Evolutionary conservation across 2,329 filamentous ascomycete species (phyloP).

Genomic region (Teratosphaeria epicoccoides): DNA sequence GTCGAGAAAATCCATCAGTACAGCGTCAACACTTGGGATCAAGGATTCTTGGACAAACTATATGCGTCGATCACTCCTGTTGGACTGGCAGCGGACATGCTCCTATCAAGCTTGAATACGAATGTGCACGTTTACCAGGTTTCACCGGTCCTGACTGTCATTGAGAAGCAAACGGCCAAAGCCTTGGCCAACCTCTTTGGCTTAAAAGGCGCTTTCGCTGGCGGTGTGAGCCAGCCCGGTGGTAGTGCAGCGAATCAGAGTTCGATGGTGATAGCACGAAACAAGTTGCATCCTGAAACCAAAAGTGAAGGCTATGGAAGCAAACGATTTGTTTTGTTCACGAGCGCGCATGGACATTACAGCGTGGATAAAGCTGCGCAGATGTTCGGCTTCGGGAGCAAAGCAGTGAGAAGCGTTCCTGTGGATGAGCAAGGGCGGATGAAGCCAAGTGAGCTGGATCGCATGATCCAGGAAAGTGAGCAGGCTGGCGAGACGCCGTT

Average conservation of each 20-base stretch:
- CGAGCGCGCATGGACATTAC: conserved; percentile 84
- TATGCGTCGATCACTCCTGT: conserved; percentile 85
- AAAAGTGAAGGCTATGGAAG: conserved; percentile 60
- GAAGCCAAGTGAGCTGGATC: conserved; percentile 53
- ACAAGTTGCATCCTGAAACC: conserved; percentile 68
- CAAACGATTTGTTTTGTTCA: conserved; percentile 70
- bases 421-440: conserved; percentile 66
- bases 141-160: conserved; percentile 73
- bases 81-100: conserved; percentile 72
- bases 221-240: conserved; percentile 67
- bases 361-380: conserved; percentile 91
- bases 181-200: conserved; percentile 68
- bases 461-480: conserved; percentile 51
- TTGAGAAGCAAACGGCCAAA: conserved; percentile 73
- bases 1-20: conserved; percentile 65
- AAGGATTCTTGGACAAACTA: conserved; percentile 91
- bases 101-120: conserved; percentile 80
- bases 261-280: conserved; percentile 77
- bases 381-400: conserved; percentile 71
- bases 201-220: conserved; percentile 55
- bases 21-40: conserved; percentile 97
- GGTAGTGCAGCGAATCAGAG: conserved; percentile 77
- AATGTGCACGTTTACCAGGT: conserved; percentile 94
- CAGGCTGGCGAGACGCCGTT: conserved; percentile 67
- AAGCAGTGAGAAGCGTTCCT: conserved; percentile 61